Evolutionary conservation across 2,329 filamentous ascomycete species (phyloP).

Genomic region (Colletotrichum echinochloae): DNA sequence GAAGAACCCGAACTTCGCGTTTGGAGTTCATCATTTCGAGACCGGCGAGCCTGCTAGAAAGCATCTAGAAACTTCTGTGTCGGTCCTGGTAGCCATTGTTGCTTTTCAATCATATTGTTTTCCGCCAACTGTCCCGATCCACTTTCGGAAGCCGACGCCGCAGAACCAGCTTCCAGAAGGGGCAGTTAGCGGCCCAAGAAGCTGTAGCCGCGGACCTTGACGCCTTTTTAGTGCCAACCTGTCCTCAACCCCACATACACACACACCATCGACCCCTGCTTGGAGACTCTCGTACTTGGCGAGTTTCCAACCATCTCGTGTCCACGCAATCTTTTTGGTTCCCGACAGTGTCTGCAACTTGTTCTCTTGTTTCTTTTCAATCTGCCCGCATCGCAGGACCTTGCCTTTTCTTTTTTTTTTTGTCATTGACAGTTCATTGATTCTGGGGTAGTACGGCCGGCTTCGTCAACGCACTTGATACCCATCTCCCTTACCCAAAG

Average conservation of each 20-base stretch:
- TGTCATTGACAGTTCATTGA: constrained; percentile 39
- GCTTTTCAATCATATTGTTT: neutral
- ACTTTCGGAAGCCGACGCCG: constrained; percentile 16
- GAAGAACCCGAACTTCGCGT: constrained; percentile 10
- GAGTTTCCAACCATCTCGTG: constrained; percentile 33
- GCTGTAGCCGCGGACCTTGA: constrained; percentile 7
- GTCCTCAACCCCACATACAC: constrained; percentile 43
- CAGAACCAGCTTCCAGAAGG: constrained; percentile 18
- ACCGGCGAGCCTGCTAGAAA: constrained; percentile 8
- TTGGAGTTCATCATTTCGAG: constrained; percentile 24
- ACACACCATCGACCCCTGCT: constrained; percentile 35
- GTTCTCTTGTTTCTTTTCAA: constrained; percentile 26
- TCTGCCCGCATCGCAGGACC: constrained; percentile 33
- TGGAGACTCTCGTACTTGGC: constrained; percentile 33
- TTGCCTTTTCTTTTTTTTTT: constrained; percentile 29
- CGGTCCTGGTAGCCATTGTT: neutral
- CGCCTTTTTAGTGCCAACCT: constrained; percentile 45
- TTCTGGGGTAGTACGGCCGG: constrained; percentile 31
- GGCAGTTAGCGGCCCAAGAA: constrained; percentile 15
- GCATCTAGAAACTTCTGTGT: neutral
- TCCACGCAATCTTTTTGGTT: constrained; percentile 32
- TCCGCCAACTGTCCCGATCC: neutral
- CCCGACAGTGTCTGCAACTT: constrained; percentile 23
- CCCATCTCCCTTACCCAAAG: constrained; percentile 10
- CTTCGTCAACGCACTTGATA: constrained; percentile 35